Evolutionary conservation across 805 yeast genomes (phyloP), one percentile per base, ranked within the genome.

Genomic region (Saccharomycopsis sp.): DNA sequence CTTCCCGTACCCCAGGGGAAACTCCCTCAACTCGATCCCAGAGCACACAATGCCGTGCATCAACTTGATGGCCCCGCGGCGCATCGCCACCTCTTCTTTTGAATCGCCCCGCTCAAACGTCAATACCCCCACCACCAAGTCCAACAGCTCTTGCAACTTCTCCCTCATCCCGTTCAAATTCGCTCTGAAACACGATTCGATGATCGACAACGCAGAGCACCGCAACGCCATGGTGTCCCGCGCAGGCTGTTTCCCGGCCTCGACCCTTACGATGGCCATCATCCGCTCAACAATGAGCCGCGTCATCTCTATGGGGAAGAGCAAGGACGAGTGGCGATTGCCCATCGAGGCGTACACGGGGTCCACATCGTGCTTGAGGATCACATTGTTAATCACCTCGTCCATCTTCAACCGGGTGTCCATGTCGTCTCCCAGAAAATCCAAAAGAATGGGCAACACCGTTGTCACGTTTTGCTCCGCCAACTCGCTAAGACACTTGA

Each of bases 201-300:
- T 56, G 10, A 92, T 58, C 0, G 96, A 83, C 75, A 88, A 71
- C 0, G 95, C 73, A 2, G 96, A 88, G 81, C 86, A 78, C 50
- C 96, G 65, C 30, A 87, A 48, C 30, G 78, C 68, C 43, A 68
- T 63, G 48, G 86, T 95, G 10, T 53, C 19, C 3, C 49, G 49
- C 3, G 54, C 13, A 13, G 7, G 22, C 7, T 17, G 20, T 16
- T 26, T 26, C 5, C 18, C 31, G 10, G 31, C n/a, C n/a, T n/a
- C 8, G 4, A 50, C 32, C 2, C 82, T 52, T 21, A 75, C 66
- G 0, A 65, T 52, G 4, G 60, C 54, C 1, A 73, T 65, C 4
- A 86, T 55, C 1, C 52, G 38, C 7, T 58, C 59, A 0, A 77
- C 73, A 2, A 59, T 21, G 0, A 52, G 79, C 0, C 63, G 48